phyloP scores from a whole-genome alignment of 1,139 yeast species.

The Sugiyamaella japonica region DNA sequence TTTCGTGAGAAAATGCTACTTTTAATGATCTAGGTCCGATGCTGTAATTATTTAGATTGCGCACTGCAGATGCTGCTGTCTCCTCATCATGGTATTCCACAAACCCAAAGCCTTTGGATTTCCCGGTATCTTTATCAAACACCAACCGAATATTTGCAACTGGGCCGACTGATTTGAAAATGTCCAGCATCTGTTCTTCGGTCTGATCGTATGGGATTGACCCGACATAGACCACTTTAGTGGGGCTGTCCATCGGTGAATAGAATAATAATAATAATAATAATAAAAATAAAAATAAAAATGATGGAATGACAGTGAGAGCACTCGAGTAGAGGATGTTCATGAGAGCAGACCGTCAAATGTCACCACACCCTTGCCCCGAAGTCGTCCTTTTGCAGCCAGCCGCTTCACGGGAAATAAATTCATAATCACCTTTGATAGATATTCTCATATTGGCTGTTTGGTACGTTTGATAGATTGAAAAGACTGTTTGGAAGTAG shows the following conservation, averaged over 20 bases:
- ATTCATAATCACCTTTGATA: background rate
- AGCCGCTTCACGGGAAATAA: conserved; percentile 2
- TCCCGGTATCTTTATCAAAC: conserved; percentile 87
- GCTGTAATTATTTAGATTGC: conserved; percentile 78
- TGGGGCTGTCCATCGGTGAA: conserved; percentile 9
- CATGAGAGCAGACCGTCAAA: background rate
- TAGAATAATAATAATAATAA: background rate
- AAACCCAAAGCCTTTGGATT: conserved; percentile 84
- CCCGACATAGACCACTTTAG: conserved; percentile 55
- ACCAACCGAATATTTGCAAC: conserved; percentile 72
- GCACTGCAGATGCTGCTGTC: conserved; percentile 87
- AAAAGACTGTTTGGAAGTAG: background rate
- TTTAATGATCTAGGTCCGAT: conserved; percentile 71
- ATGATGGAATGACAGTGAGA: background rate
- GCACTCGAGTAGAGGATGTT: too few species aligned
- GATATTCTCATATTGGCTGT: background rate
- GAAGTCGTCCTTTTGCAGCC: background rate
- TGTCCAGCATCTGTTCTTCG: conserved; percentile 83
- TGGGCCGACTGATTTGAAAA: conserved; percentile 83
- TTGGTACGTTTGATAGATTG: background rate
- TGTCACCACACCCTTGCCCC: background rate
- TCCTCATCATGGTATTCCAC: conserved; percentile 72
- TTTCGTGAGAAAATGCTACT: conserved; percentile 62
- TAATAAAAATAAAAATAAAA: background rate
- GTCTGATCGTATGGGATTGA: conserved; percentile 76